Percentiles rank a stretch among this genome's conserved stretches.
phyloP scores from a whole-genome alignment of 495 filamentous ascomycete species.

The Podospora pseudopauciseta region DNA sequence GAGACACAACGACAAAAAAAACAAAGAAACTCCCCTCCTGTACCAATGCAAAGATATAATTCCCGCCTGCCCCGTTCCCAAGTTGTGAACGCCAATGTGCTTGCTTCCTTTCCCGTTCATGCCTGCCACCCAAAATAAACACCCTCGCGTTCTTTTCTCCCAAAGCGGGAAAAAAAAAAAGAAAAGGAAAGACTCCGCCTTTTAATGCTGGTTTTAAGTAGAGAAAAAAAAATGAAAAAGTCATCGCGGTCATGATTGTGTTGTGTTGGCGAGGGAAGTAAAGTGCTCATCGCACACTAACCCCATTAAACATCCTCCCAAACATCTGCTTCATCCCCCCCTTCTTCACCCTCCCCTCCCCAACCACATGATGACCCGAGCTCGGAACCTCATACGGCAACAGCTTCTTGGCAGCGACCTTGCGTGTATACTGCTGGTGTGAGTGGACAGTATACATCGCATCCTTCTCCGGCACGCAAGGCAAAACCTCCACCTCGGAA shows the following conservation, averaged over 20 bases:
- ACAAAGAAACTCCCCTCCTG: not conserved
- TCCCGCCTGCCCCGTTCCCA: not conserved
- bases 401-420: conserved; percentile 22
- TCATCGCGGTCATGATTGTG: not conserved
- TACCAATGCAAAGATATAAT: not conserved
- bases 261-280: not conserved
- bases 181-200: not conserved
- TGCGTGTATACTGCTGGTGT: conserved; percentile 5
- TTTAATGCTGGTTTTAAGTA: not conserved
- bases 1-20: not conserved
- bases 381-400: conserved; percentile 49
- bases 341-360: conserved; percentile 38
- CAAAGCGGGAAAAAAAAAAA: not conserved
- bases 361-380: conserved; percentile 28
- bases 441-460: conserved; percentile 17
- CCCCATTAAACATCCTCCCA: conserved; percentile 39
- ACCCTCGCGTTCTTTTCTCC: not conserved
- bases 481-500: conserved; percentile 38
- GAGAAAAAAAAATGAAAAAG: not conserved
- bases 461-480: conserved; percentile 29
- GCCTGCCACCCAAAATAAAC: not conserved
- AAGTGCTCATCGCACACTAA: conserved; percentile 15
- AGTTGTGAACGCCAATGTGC: not conserved
- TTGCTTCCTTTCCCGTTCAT: not conserved
- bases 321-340: conserved; percentile 31